Base-by-base conservation (phyloP, 805 yeast genomes). In the Candida endomychidarum region DNA sequence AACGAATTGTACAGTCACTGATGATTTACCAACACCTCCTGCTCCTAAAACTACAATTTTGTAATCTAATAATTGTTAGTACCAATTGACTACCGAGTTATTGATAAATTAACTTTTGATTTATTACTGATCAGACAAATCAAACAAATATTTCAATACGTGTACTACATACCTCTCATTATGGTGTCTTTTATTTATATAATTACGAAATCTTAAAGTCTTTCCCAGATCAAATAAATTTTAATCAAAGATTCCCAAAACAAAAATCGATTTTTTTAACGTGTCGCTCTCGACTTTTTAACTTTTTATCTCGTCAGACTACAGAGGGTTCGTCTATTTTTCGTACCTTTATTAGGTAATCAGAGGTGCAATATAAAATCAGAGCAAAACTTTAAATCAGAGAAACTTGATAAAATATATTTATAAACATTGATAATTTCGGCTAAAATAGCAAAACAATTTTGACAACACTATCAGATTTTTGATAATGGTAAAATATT, bases 21-120 rank as follows among this genome's bases (percentile, higher is more conserved):
- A 89, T 17, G 97, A 87, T 56, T 91, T 91, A 53, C 99, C 99
- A 7, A 88, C 96, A 64, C 97, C 96, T 53, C 97, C 97, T 10
- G 96, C 95, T 45, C 99, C 99, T 43, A 91, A 70, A 14, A 91
- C 93, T 12, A 87, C 97, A 32, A 93, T 70, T 58, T 87, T 88
- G 61, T 89, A 89, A 58, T 90, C 97, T 77, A 34, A n/a, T 21
- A 4, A 9, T 24, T 26, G 44, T 41, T 41, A 41, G 40, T 41
- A 40, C 14, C 16, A 32, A 21, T 11, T 32, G n/a, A 32, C 35
- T 8, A 18, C 35, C 26, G 14, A 32, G n/a, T n/a, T n/a, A n/a
- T n/a, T n/a, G n/a, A n/a, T n/a, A n/a, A n/a, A n/a, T n/a, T n/a
- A n/a, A n/a, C n/a, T n/a, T n/a, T n/a, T n/a, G n/a, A n/a, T n/a